Evolutionary conservation across 176 grass and related monocot genomes (phyloP), one percentile per base, ranked within the genome.

Genomic region (Poa annua): DNA sequence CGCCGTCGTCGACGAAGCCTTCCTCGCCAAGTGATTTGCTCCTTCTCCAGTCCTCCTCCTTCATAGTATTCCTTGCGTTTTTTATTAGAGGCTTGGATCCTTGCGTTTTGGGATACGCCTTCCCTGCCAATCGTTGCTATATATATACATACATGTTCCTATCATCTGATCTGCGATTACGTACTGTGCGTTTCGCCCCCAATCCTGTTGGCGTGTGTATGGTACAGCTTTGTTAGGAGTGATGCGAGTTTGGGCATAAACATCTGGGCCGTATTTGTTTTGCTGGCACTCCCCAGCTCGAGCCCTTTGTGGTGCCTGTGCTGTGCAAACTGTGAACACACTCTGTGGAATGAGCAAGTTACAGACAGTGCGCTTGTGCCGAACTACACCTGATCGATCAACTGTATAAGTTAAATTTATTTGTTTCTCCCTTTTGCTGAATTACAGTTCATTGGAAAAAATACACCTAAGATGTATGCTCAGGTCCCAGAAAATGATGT

Each of bases 1-100:
- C 24, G 93, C 97, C 44, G 86, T 94, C 64, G 97, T 99, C 84
- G 97, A 99, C 74, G 75, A 96, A 3, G 87, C 68, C 71, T 99
- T 99, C 86, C 97, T 99, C 52, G 21, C 88, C 0, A 99, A 90
- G 97, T 99, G 89, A 41, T 86, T 13, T 33, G 60, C 25, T 64
- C 61, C 26, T 34, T 5, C 14, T 64, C 61, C 6, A 64, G 29
- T 29, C 29, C 29, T 29, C 29, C 29, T 29, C 29, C 29, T 29
- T 2, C 29, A 29, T 29, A 29, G 24, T 62, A 62, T 62, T 29
- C 5, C 25, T 2, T 15, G 4, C 22, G 14, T 16, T 34, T 16
- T 8, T 29, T 29, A 29, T 29, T 29, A 1, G 29, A 29, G 29
- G 29, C 29, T 2, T 29, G 29, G 2, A 29, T 29, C 13, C 25